A percentile compares a stretch with the other conserved stretches of the same genome.
These are phyloP conservation scores for Digitaria exilis DNA, from an alignment of 202 grass and related monocot genomes.

Conservation along the genomic window DNA sequence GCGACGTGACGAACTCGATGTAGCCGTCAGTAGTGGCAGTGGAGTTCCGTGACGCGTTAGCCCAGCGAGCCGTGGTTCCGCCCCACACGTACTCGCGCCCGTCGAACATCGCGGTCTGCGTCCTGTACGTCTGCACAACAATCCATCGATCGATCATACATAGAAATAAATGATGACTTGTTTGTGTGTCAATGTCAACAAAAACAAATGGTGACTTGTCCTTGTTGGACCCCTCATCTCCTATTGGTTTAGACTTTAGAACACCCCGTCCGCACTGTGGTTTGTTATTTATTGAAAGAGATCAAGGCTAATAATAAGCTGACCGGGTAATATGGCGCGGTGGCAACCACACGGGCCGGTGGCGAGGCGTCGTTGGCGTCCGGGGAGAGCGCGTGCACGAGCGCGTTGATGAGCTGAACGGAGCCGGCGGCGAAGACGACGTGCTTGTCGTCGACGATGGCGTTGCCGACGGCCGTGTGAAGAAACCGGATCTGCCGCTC, in stretches of 20 bases:
- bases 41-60: constrained; percentile 40
- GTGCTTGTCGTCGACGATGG: constrained; percentile 52
- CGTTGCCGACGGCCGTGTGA: constrained; percentile 66
- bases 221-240: too few species aligned
- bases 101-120: constrained; percentile 55
- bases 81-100: constrained; percentile 59
- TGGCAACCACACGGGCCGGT: constrained; percentile 62
- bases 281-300: too few species aligned
- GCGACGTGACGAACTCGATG: constrained; percentile 91
- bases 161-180: not conserved
- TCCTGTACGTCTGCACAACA: constrained; percentile 50
- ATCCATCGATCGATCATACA: too few species aligned
- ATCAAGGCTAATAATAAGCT: not conserved
- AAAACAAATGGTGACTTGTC: too few species aligned
- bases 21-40: constrained; percentile 25
- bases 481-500: constrained; percentile 62
- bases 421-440: constrained; percentile 59
- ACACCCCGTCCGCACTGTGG: too few species aligned
- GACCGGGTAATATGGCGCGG: constrained; percentile 63
- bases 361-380: constrained; percentile 29
- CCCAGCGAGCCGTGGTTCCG: constrained; percentile 51
- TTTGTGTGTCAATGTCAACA: too few species aligned
- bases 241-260: too few species aligned
- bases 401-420: constrained; percentile 64
- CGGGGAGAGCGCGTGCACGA: constrained; percentile 69